Percentiles rank a stretch among this genome's conserved stretches.
Evolutionary conservation across 2,329 filamentous ascomycete genomes (phyloP).

Genomic region (Hypoxylon rubiginosum): DNA sequence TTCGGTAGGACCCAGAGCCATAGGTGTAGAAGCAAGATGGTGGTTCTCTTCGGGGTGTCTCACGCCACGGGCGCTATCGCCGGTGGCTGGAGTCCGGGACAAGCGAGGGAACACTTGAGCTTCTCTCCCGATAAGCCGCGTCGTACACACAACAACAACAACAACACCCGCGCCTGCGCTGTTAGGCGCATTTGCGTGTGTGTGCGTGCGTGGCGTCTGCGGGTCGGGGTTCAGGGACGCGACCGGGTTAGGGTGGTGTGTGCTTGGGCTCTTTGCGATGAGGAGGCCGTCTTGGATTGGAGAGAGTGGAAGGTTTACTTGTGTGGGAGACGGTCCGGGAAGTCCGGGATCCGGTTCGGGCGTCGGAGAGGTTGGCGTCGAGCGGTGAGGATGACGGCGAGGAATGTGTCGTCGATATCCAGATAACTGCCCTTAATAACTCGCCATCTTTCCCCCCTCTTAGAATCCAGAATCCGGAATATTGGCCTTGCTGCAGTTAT

Average conservation of each 20-base stretch:
- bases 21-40: background rate
- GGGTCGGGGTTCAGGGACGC: slow-evolving; percentile 9
- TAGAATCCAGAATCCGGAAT: background rate
- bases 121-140: slow-evolving; percentile 4
- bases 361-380: too few relatives aligned
- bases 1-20: background rate
- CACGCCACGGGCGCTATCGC: slow-evolving; percentile 4
- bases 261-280: background rate
- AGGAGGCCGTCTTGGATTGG: background rate
- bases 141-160: too few relatives aligned
- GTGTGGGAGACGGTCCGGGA: background rate
- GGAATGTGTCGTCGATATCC: background rate
- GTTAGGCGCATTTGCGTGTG: too few relatives aligned
- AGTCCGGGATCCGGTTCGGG: too few relatives aligned
- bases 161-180: too few relatives aligned
- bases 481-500: background rate
- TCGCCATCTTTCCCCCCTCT: background rate
- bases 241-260: background rate
- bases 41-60: slow-evolving; percentile 10
- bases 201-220: too few relatives aligned
- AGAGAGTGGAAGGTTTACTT: background rate
- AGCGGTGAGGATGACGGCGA: background rate
- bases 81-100: slow-evolving; percentile 11
- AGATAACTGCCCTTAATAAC: background rate
- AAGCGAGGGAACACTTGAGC: slow-evolving; percentile 33